A percentile compares a stretch with the other conserved stretches of the same genome.
Conservation (phyloP, 2,329 filamentous ascomycete species). For the Aspergillus sclerotialis region DNA sequence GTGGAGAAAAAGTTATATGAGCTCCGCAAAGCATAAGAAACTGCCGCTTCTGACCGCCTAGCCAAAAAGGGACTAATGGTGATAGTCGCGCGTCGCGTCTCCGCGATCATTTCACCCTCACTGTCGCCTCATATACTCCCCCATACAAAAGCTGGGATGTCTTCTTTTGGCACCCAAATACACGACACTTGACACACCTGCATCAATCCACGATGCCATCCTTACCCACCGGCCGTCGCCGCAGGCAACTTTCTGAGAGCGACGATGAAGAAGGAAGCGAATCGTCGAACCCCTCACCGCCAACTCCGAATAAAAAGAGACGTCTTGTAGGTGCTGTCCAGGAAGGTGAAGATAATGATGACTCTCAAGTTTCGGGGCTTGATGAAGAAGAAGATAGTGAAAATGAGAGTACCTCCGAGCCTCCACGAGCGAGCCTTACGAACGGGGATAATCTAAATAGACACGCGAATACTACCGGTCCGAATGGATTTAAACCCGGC, state of each 20-base stretch:
- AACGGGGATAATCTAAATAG: no score
- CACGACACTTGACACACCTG: neutral
- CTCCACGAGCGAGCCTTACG: no score
- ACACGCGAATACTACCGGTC: conserved; percentile 7
- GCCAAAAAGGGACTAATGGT: conserved; percentile 10
- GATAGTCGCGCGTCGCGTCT: conserved; percentile 21
- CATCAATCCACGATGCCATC: conserved; percentile 21
- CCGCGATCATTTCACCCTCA: conserved; percentile 11
- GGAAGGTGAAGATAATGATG: conserved; percentile 14
- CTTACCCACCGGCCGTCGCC: conserved; percentile 16
- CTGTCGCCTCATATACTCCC: no score
- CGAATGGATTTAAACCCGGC: conserved; percentile 50
- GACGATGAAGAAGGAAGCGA: conserved; percentile 19
- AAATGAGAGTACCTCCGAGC: conserved; percentile 1
- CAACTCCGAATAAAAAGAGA: conserved; percentile 23
- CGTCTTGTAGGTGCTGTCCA: conserved; percentile 19
- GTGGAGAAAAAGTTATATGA: conserved; percentile 1
- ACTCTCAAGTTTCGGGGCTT: neutral
- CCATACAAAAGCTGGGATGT: neutral
- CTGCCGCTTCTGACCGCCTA: conserved; percentile 19
- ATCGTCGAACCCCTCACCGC: conserved; percentile 14
- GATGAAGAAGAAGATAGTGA: conserved; percentile 11
- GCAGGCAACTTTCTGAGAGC: conserved; percentile 21
- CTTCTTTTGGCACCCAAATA: neutral
- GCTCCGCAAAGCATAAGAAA: conserved; percentile 5